Percentiles rank a stretch among this genome's conserved stretches.
These are phyloP conservation scores for Ensete glaucum DNA, from an alignment of 176 grass and related monocot genomes.

Conservation along the genomic window DNA sequence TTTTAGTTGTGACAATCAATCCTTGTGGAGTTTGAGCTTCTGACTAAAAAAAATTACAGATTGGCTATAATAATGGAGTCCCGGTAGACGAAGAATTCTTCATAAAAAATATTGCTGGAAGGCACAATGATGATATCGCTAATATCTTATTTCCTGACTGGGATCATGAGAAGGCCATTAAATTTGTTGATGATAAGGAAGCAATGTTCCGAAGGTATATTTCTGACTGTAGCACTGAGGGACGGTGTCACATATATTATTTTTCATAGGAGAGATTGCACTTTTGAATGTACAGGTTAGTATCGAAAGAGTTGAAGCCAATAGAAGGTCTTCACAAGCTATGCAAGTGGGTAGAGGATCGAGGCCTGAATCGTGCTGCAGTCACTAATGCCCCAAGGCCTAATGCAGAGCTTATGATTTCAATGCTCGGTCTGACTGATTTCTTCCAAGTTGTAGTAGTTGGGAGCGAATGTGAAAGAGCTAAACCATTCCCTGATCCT, in stretches of 20 bases:
- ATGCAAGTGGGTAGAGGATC: constrained; percentile 59
- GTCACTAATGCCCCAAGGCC: constrained; percentile 86
- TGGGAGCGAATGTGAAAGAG: constrained; percentile 70
- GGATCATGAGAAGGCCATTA: constrained; percentile 56
- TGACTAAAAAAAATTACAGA: constrained; percentile 27
- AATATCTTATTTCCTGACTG: constrained; percentile 79
- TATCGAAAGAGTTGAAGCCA: constrained; percentile 45
- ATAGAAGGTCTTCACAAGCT: constrained; percentile 54
- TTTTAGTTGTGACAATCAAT: neutral
- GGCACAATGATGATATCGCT: constrained; percentile 54
- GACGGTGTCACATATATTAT: too few relatives aligned
- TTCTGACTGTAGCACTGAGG: neutral
- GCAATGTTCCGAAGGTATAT: constrained; percentile 50
- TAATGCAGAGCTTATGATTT: constrained; percentile 87
- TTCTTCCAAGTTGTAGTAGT: constrained; percentile 69
- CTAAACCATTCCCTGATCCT: constrained; percentile 72
- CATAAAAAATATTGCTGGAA: constrained; percentile 88
- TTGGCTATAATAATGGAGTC: constrained; percentile 88
- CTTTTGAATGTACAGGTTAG: constrained; percentile 35
- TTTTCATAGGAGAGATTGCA: neutral
- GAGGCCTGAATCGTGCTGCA: constrained; percentile 54
- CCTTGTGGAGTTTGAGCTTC: neutral
- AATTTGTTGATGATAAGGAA: constrained; percentile 79
- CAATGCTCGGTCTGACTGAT: constrained; percentile 63
- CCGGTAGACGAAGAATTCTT: constrained; percentile 80